Base-by-base conservation (phyloP, 768 basidiomycete genomes). In the Rhodotorula taiwanensis region DNA sequence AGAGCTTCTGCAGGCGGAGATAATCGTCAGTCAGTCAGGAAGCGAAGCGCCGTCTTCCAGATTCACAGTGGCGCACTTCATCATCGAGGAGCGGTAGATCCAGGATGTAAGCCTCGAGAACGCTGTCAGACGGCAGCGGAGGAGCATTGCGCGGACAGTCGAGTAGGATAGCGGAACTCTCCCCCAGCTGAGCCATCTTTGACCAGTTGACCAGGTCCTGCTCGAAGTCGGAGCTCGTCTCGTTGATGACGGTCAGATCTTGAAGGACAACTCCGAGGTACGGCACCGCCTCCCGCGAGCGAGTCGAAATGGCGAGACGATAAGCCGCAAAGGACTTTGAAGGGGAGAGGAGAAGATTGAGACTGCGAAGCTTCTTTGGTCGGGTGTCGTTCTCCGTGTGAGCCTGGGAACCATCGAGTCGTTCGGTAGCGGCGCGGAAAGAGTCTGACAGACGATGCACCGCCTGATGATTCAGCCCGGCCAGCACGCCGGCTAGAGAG, bases 151-250 rank as follows among this genome's bases (percentile, higher is more conserved):
- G 42, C 4, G 48, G n/a, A 45, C 72, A 72, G 23, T 73, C 70
- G 51, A 66, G 60, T 25, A 91, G 86, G 71, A 82, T 84, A 54
- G 83, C 81, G 59, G 94, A 84, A 71, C 92, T 90, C 63, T 85
- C 82, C 34, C 86, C 92, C 79, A 97, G 87, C 82, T 90, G 86
- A 69, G 86, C 87, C 76, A 88, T 95, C 76, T 98, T 98, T 31
- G 86, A 88, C 94, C 94, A 98, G 72, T 97, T 91, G 57, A 97
- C 87, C 73, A 84, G 79, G 71, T 88, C 86, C 27, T 81, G 78
- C 11, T 83, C 78, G 66, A 83, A 80, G 70, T 93, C 88, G 4
- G 80, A 79, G 64, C 94, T 92, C 60, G 84, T 87, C 76, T 89
- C 88, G 68, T 95, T 86, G 13, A 90, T 83, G 65, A 84, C 85